Evolutionary conservation across 139 green algal species (phyloP).

Genomic region (Limnomonas spitsbergensis): DNA sequence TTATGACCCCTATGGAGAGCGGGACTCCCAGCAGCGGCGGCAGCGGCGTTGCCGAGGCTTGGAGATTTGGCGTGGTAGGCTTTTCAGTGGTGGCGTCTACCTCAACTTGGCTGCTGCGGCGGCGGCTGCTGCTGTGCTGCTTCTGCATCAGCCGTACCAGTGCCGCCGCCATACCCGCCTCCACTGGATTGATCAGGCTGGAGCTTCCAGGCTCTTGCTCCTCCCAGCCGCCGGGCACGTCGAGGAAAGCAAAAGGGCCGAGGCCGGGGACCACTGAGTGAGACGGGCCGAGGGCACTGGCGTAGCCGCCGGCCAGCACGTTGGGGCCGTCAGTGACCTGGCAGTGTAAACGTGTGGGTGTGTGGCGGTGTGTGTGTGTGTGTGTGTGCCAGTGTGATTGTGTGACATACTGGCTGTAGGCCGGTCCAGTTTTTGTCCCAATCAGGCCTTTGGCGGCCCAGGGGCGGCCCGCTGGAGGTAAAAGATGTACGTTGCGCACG

Average conservation of each 20-base stretch:
- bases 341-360: not conserved
- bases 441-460: too few species aligned
- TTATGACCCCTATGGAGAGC: not conserved
- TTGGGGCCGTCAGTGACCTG: conserved; percentile 51
- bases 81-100: too few species aligned
- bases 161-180: not conserved
- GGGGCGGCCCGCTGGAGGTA: too few species aligned
- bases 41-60: too few species aligned
- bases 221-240: not conserved
- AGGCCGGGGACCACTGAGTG: not conserved
- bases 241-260: not conserved
- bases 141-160: not conserved
- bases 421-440: too few species aligned
- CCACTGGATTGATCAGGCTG: not conserved
- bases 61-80: too few species aligned
- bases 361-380: too few species aligned
- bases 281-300: not conserved
- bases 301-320: conserved; percentile 17
- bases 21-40: too few species aligned
- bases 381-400: too few species aligned
- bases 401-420: too few species aligned
- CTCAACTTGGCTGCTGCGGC: too few species aligned
- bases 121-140: not conserved
- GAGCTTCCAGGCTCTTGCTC: not conserved
- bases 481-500: too few species aligned